Conservation (phyloP, 1,284 basidiomycete species). For the Hemileia vastatrix region DNA sequence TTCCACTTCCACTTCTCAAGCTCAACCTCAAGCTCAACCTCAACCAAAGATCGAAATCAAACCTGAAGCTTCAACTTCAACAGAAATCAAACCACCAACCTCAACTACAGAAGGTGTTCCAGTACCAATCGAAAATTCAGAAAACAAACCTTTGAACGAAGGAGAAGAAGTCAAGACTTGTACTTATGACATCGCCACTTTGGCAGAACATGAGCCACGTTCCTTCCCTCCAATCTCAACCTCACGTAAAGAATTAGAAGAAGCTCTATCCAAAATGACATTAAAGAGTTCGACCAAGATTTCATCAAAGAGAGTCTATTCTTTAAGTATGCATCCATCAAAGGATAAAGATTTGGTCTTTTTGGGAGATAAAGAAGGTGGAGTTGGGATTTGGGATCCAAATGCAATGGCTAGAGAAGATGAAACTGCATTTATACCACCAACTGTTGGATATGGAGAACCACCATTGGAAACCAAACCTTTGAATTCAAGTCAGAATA, state of each 20-base stretch:
- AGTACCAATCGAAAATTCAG: no score
- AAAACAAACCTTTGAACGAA: not conserved
- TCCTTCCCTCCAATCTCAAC: not conserved
- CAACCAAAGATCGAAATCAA: slow-evolving; percentile 24
- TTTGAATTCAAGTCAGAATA: not conserved
- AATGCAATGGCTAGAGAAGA: slow-evolving; percentile 13
- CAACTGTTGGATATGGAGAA: no score
- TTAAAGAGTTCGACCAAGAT: slow-evolving; percentile 34
- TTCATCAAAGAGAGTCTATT: slow-evolving; percentile 34
- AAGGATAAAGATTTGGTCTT: slow-evolving; percentile 38
- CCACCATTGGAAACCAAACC: no score
- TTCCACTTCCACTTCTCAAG: not conserved
- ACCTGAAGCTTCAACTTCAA: slow-evolving; percentile 5
- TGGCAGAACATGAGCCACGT: not conserved
- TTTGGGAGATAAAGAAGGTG: slow-evolving; percentile 39
- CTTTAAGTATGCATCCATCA: slow-evolving; percentile 36
- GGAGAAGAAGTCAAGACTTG: slow-evolving; percentile 13
- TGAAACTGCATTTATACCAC: not conserved
- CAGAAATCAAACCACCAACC: not conserved
- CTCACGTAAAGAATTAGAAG: slow-evolving; percentile 26
- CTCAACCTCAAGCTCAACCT: not conserved
- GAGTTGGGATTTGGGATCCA: slow-evolving; percentile 39
- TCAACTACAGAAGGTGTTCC: slow-evolving; percentile 6
- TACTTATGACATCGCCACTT: no score
- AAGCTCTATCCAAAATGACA: slow-evolving; percentile 33